phyloP scores from a whole-genome alignment of 352 stramenopile species.

The Pythium volutum region DNA sequence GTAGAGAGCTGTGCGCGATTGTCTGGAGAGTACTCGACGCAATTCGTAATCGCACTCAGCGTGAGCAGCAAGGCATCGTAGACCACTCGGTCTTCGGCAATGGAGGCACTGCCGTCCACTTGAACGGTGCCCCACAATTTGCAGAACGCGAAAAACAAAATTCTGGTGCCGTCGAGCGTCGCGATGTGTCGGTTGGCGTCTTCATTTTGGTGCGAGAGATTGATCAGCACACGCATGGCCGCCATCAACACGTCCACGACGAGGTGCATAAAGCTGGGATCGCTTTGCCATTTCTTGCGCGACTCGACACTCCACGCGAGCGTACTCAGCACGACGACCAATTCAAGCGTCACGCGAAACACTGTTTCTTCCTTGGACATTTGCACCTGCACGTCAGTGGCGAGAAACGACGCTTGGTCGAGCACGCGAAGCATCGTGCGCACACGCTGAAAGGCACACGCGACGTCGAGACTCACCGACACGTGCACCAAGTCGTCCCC shows the following conservation, averaged over 20 bases:
- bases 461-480: slow-evolving; percentile 19
- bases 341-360: slow-evolving; percentile 39
- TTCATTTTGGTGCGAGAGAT: slow-evolving; percentile 73
- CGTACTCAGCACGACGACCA: slow-evolving; percentile 34
- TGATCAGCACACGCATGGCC: slow-evolving; percentile 63
- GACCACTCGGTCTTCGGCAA: slow-evolving; percentile 39
- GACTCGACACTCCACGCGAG: slow-evolving; percentile 31
- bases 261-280: slow-evolving; percentile 31
- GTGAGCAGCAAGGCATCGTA: slow-evolving; percentile 61
- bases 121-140: slow-evolving; percentile 25
- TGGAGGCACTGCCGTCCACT: not conserved
- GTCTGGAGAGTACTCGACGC: slow-evolving; percentile 50
- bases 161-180: slow-evolving; percentile 33
- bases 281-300: slow-evolving; percentile 24
- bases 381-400: slow-evolving; percentile 39
- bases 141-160: slow-evolving; percentile 46
- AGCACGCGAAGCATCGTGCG: slow-evolving; percentile 52
- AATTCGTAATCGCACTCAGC: slow-evolving; percentile 72
- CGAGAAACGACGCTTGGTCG: slow-evolving; percentile 67
- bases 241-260: slow-evolving; percentile 44
- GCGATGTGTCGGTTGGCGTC: slow-evolving; percentile 43
- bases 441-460: slow-evolving; percentile 33
- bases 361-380: slow-evolving; percentile 35
- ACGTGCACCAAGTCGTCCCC: not conserved
- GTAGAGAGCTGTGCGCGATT: slow-evolving; percentile 46